phyloP scores from a whole-genome alignment of 1,139 yeast genomes.

The Kurtzmaniella natalensis region DNA sequence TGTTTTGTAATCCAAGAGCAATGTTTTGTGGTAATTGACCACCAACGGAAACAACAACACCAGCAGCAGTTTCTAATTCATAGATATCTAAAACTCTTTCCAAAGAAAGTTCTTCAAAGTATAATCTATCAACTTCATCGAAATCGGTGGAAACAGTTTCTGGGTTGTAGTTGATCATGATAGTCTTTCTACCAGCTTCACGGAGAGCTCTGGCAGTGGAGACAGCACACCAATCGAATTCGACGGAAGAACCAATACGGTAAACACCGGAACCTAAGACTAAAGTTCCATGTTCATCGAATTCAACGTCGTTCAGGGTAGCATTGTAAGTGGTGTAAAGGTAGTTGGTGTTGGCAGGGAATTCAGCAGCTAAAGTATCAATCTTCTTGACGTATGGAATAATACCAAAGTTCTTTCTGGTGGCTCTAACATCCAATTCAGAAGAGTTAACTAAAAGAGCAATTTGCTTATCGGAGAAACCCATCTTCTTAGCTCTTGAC shows the following conservation, averaged over 20 bases:
- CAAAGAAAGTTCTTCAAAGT: conserved; percentile 90
- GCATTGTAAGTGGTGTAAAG: conserved; percentile 96
- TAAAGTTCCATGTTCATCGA: conserved; percentile 87
- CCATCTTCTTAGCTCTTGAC: conserved; percentile 83
- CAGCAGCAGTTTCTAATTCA: conserved; percentile 83
- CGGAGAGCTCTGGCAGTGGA: conserved; percentile 93
- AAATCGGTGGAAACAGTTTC: conserved; percentile 98
- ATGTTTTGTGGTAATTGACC: conserved; percentile 98
- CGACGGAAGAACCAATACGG: conserved; percentile 97
- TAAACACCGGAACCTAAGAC: conserved; percentile 98
- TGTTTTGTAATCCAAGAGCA: conserved; percentile 76
- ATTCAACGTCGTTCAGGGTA: conserved; percentile 73
- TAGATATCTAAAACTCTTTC: conserved; percentile 98
- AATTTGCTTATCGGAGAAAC: conserved; percentile 93
- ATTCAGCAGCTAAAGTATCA: conserved; percentile 97
- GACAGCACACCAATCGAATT: conserved; percentile 99
- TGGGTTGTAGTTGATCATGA: conserved; percentile 97
- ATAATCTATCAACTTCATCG: conserved; percentile 95
- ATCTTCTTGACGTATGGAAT: conserved; percentile 93
- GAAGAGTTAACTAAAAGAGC: conserved; percentile 63
- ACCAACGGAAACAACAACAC: conserved; percentile 95
- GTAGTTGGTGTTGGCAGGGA: conserved; percentile 96
- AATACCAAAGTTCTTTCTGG: conserved; percentile 73
- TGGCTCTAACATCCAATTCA: conserved; percentile 77
- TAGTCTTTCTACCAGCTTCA: conserved; percentile 80